Evolutionary conservation across 352 stramenopile species (phyloP).

Genomic region (Thalassiosira mediterranea): DNA sequence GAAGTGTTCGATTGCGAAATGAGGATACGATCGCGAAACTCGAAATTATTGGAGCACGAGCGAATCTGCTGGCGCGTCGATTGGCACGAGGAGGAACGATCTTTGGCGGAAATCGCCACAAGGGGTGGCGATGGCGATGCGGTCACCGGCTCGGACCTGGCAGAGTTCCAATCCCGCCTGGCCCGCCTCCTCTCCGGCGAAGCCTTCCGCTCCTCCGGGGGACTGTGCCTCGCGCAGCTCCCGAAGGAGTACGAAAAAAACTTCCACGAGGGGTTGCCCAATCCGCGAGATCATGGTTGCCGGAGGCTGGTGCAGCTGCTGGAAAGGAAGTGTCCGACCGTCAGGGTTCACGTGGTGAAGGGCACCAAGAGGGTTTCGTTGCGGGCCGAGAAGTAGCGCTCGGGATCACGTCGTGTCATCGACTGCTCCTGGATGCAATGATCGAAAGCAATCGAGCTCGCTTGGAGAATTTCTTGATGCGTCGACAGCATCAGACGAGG

Average conservation of each 20-base stretch:
- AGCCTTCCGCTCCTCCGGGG: background rate
- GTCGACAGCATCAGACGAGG: too few species aligned
- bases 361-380: too few species aligned
- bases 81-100: conserved; percentile 29
- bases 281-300: conserved; percentile 23
- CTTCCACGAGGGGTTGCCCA: conserved; percentile 10
- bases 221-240: conserved; percentile 20
- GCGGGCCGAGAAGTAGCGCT: too few species aligned
- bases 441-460: too few species aligned
- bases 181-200: conserved; percentile 23
- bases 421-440: too few species aligned
- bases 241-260: conserved; percentile 53
- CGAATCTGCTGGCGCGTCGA: conserved; percentile 9
- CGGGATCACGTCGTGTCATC: too few species aligned
- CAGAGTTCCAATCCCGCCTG: conserved; percentile 32
- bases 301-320: conserved; percentile 25
- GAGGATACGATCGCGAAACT: too few species aligned
- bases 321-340: background rate
- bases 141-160: conserved; percentile 6
- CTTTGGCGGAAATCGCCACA: too few species aligned
- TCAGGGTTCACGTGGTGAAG: too few species aligned
- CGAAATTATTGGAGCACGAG: conserved; percentile 20
- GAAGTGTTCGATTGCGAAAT: too few species aligned
- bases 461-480: too few species aligned
- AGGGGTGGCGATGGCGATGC: background rate